These are phyloP conservation scores for Carex scoparia DNA, from an alignment of 176 grass and related monocot species.

Conservation along the genomic window DNA sequence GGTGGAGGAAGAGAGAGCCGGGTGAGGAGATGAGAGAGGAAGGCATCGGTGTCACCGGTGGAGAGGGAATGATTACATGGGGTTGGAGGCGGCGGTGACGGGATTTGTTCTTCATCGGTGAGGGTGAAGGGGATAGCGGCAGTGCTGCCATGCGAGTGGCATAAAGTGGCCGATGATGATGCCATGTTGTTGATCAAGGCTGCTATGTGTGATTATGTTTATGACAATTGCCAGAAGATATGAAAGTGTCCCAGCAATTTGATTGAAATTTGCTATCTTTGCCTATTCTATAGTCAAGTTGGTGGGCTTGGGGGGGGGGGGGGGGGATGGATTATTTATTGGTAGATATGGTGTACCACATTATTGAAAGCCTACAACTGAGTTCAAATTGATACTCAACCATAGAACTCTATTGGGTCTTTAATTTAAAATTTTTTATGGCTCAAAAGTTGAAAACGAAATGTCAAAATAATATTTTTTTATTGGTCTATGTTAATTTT, in stretches of 20 bases:
- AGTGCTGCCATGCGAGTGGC: background rate
- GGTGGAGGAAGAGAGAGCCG: background rate
- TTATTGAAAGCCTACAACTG: background rate
- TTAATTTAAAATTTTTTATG: too few relatives aligned
- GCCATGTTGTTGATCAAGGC: background rate
- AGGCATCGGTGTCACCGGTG: background rate
- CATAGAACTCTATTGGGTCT: too few relatives aligned
- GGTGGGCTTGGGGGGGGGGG: background rate
- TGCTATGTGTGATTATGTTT: background rate
- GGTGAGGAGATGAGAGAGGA: constrained; percentile 19
- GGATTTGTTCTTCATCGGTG: constrained; percentile 11
- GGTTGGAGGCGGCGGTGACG: constrained; percentile 20
- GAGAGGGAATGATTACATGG: constrained; percentile 19
- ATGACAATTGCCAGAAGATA: background rate
- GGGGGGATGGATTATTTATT: background rate
- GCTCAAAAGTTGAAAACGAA: too few relatives aligned
- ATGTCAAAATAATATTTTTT: too few relatives aligned
- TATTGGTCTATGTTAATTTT: too few relatives aligned
- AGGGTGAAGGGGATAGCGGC: background rate
- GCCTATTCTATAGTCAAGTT: background rate
- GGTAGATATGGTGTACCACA: background rate
- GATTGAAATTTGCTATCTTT: background rate
- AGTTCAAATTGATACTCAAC: too few relatives aligned
- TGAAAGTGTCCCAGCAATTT: background rate
- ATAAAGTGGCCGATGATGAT: background rate